Percentiles rank a stretch among this genome's conserved stretches.
These are phyloP conservation scores for Polychaeton citri DNA, from an alignment of 2,329 filamentous ascomycete genomes.

Conservation along the genomic window DNA sequence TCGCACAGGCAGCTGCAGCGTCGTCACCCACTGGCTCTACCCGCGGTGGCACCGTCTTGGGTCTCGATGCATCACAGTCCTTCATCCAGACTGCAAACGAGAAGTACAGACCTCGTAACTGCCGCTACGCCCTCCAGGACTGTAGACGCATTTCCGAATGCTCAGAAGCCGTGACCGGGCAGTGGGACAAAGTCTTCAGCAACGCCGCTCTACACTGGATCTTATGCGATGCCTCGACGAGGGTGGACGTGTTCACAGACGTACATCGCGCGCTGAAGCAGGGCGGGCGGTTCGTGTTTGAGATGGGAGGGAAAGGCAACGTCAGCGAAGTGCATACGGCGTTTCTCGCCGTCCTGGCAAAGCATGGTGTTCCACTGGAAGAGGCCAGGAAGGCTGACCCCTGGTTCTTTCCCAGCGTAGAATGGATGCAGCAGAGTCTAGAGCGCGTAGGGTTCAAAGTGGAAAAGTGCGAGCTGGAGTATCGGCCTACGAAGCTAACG, in stretches of 20 bases:
- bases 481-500: slow-evolving; percentile 45
- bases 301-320: slow-evolving; percentile 61
- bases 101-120: slow-evolving; percentile 10
- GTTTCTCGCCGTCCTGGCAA: slow-evolving; percentile 39
- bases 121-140: slow-evolving; percentile 19
- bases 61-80: slow-evolving; percentile 26
- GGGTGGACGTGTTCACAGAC: slow-evolving; percentile 39
- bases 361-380: slow-evolving; percentile 38
- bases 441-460: slow-evolving; percentile 29
- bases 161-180: slow-evolving; percentile 8
- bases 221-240: slow-evolving; percentile 34
- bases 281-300: slow-evolving; percentile 49
- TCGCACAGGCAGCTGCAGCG: slow-evolving; percentile 16
- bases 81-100: slow-evolving; percentile 25
- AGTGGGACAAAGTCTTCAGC: slow-evolving; percentile 28
- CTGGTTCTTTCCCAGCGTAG: slow-evolving; percentile 60
- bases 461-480: slow-evolving; percentile 45
- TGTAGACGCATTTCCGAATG: slow-evolving; percentile 15
- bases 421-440: slow-evolving; percentile 36
- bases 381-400: slow-evolving; percentile 40
- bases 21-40: too few relatives aligned
- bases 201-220: slow-evolving; percentile 35
- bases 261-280: slow-evolving; percentile 40
- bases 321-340: slow-evolving; percentile 49
- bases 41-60: slow-evolving; percentile 18